Evolutionary conservation across 352 stramenopile species (phyloP), one percentile per base, ranked within the genome.

Genomic region (Thalassiosira mediterranea): DNA sequence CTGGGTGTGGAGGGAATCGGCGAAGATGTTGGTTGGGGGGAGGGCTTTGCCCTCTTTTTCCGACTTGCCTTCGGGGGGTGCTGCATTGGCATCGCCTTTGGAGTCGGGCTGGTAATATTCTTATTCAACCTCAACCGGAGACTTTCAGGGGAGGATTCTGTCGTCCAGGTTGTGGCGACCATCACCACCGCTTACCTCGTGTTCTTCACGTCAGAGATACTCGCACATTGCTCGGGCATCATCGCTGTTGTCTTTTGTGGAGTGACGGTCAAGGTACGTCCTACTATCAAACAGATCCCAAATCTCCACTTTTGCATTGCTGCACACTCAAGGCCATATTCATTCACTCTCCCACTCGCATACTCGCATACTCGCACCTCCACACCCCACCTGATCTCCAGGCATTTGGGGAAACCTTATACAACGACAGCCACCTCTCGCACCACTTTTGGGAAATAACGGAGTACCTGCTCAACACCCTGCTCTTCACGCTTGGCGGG

Each of bases 401-500:
- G 42, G 69, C 65, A 17, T 61, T 87, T 11, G 87, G 85, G 29
- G 31, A 61, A 19, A 64, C 42, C 0, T 46, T 75, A 1, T 72
- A 92, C 15, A 87, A 90, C 44, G 60, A 90, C 46, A 29, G 51
- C 23, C 61, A 89, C 31, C 49, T 89, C n/a, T 66, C 91, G 64
- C 48, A 88, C 40, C 56, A 85, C 26, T 91, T 92, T 63, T 88
- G 86, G 79, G 46, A 66, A 15, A 54, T 93, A 2, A 49, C 90
- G 1, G 88, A 92, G 62, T 75, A 90, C 32, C 62, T 94, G 19
- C 65, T 90, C 23, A 94, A 94, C 42, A 93, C 88, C 11, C 17
- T 93, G 15, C 48, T 94, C 0, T 94, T 94, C 63, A 68, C 67
- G 5, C 48, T 94, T 13, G 82, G 78, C 32, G 87, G 88, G 19